These are phyloP conservation scores for Geotrichum armillariae DNA, from an alignment of 1,139 yeast species.

Conservation along the genomic window DNA sequence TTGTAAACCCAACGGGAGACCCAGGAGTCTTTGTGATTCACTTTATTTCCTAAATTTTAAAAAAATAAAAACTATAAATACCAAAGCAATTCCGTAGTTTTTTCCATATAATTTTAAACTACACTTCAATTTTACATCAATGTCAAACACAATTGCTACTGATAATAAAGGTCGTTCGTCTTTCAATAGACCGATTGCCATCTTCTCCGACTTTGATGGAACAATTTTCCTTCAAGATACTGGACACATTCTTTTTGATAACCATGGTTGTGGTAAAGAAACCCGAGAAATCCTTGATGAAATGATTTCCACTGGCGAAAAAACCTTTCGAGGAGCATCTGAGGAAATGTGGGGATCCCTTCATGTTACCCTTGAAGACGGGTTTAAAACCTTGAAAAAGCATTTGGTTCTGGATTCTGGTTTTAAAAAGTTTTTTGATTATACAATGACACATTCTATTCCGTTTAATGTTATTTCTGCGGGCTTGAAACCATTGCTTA, in stretches of 20 bases:
- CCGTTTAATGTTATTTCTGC: conserved; percentile 66
- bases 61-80: no score
- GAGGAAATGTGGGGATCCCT: conserved; percentile 48
- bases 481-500: conserved; percentile 64
- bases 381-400: conserved; percentile 53
- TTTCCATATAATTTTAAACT: background rate
- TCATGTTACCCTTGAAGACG: conserved; percentile 49
- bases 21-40: background rate
- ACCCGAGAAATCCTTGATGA: conserved; percentile 41
- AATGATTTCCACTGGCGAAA: conserved; percentile 39
- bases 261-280: conserved; percentile 46
- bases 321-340: conserved; percentile 44
- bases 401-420: conserved; percentile 61
- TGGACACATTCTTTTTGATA: conserved; percentile 47
- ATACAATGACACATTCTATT: conserved; percentile 50
- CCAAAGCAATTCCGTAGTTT: background rate
- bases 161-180: conserved; percentile 22
- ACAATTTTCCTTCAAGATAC: conserved; percentile 48
- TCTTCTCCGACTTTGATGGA: conserved; percentile 47
- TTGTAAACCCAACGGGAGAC: background rate
- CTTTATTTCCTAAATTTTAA: background rate
- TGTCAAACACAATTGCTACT: conserved; percentile 9
- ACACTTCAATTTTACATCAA: background rate
- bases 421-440: conserved; percentile 55
- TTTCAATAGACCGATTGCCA: conserved; percentile 36